Base-by-base conservation (phyloP, 352 stramenopile species). In the Phytopythium boreale region DNA sequence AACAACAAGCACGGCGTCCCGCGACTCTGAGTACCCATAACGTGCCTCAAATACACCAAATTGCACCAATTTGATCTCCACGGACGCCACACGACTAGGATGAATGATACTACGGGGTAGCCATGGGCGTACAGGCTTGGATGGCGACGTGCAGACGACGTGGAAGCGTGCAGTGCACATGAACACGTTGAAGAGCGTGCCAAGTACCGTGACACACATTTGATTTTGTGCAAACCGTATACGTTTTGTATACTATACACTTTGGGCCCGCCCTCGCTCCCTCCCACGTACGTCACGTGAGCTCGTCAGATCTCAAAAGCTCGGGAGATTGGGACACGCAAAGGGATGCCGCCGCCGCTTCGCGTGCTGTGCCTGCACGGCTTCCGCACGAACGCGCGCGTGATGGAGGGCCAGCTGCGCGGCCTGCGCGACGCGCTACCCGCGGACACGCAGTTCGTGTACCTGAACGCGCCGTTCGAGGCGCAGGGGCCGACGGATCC, bases 361-460 rank as follows among this genome's bases (percentile, higher is more conserved):
- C 74, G 76, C 14, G 73, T 82, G 56, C 55, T 85, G n/a, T 85
- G 76, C 39, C 62, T 85, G 20, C 78, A 87, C 56, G 78, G 78
- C 22, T 87, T 80, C 63, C 78, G 78, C 29, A 84, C 76, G 20
- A 87, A 87, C 62, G 58, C 59, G 31, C 43, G 71, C 43, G 72
- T 87, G 49, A 84, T 87, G 76, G 37, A 70, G 43, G 62, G 75
- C 51, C 78, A 87, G 49, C 74, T 67, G 14, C 75, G 74, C 14
- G 74, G 67, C 2, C 63, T 87, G 68, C 78, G 69, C 37, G 53
- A 61, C 10, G 67, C 57, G 26, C 55, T 84, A 12, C 73, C 75
- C 6, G 27, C 61, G 5, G 67, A 66, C 24, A 68, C 76, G 22
- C 74, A 83, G 56, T 82, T 82, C 31, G 63, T 75, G 8, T 77